Base-by-base conservation (phyloP, 2,329 filamentous ascomycete species). In the Rosellinia necatrix region DNA sequence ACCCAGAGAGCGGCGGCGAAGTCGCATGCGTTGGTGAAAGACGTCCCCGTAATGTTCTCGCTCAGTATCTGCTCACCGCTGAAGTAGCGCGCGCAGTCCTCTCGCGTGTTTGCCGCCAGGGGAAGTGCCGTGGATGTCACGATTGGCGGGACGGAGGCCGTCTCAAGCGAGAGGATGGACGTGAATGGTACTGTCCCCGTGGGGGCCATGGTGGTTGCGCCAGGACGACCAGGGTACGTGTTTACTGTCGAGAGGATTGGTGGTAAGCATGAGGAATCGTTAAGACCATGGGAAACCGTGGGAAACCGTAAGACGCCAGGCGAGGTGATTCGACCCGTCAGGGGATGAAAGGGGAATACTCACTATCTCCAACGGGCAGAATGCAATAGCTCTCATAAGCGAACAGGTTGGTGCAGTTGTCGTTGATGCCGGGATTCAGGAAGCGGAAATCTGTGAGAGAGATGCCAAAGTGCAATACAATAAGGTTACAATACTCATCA, bases 301-400 rank as follows among this genome's bases (percentile, higher is more conserved):
- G n/a, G n/a, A n/a, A n/a, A n/a, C n/a, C n/a, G n/a, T n/a, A n/a
- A n/a, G n/a, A n/a, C n/a, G n/a, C n/a, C n/a, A n/a, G n/a, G n/a
- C n/a, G n/a, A n/a, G n/a, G n/a, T n/a, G n/a, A n/a, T n/a, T n/a
- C n/a, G n/a, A n/a, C n/a, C n/a, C n/a, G 6, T 22, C 6, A 13
- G 35, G 22, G 15, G 7, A 41, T 41, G 5, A 41, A 41, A 13
- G 19, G 17, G 37, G 8, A 24, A 22, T 41, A 41, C 37, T 22
- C 34, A 49, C 37, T 49, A 30, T 38, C 24, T 1, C 49, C 40
- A 6, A 52, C 49, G 3, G 40, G 21, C 15, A 17, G 5, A 22
- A 53, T 15, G 8, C 49, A 53, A 10, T 53, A 53, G 19, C 49
- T 53, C 32, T 53, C 49, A 12, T 35, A 6, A 12, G 49, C 49